Evolutionary conservation across 2,329 filamentous ascomycete genomes (phyloP).

Genomic region (Scolecobasidium constrictum): DNA sequence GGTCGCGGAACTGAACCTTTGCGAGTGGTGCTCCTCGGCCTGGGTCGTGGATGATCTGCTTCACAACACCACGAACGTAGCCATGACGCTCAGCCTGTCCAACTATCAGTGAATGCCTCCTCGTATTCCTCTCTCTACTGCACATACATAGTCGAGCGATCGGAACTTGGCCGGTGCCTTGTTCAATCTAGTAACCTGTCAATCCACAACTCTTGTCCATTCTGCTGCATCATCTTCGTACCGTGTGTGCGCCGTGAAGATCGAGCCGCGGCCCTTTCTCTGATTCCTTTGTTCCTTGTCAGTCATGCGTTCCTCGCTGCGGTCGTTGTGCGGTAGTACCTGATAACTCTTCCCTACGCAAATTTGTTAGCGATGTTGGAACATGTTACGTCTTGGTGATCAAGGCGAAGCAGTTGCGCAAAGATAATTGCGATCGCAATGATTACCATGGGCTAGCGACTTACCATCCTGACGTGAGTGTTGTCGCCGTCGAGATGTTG

Average conservation of each 20-base stretch:
- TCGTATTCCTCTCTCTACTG: constrained; percentile 24
- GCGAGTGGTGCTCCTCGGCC: constrained; percentile 97
- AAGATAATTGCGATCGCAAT: no score
- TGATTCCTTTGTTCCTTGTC: constrained; percentile 52
- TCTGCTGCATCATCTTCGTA: constrained; percentile 12
- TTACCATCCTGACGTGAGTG: not conserved
- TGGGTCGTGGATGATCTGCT: constrained; percentile 98
- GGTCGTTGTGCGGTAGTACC: not conserved
- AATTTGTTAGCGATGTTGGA: not conserved
- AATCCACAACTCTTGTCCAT: no score
- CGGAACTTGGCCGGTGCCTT: constrained; percentile 95
- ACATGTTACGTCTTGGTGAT: no score
- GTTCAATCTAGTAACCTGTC: constrained; percentile 83
- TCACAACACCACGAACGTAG: constrained; percentile 94
- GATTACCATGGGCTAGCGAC: no score
- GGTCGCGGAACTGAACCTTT: constrained; percentile 92
- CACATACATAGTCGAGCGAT: constrained; percentile 70
- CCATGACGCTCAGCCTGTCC: constrained; percentile 73
- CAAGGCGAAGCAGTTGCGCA: no score
- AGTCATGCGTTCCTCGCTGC: not conserved
- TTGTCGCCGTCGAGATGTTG: not conserved
- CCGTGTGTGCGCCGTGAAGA: constrained; percentile 54
- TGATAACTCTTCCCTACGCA: constrained; percentile 2
- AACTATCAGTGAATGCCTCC: not conserved
- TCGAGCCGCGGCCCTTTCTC: constrained; percentile 57